These are phyloP conservation scores for Prunus campanulata DNA, from an alignment of 306 rosid species.

Conservation along the genomic window DNA sequence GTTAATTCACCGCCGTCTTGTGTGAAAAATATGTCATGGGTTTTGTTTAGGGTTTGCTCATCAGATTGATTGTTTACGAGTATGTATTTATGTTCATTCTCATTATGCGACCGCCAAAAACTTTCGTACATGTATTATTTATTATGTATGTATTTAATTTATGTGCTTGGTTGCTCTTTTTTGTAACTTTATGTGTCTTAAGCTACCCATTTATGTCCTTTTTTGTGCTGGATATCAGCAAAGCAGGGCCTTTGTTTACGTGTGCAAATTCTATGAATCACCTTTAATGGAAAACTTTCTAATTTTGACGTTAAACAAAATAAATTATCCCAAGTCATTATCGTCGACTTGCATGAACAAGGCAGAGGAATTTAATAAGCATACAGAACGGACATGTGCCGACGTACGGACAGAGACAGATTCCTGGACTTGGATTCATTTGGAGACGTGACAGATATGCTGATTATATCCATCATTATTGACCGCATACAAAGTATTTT, in stretches of 20 bases:
- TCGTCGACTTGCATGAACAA: constrained; percentile 26
- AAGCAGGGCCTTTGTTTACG: constrained; percentile 9
- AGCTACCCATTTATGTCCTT: background rate
- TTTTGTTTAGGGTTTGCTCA: background rate
- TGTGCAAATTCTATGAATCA: constrained; percentile 9
- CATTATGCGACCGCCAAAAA: background rate
- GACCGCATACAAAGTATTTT: constrained; percentile 22
- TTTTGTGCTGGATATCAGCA: background rate
- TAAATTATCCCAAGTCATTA: constrained; percentile 1
- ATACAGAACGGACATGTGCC: constrained; percentile 22
- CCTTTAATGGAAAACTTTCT: background rate
- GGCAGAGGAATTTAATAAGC: background rate
- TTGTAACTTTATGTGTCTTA: background rate
- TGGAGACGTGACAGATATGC: background rate
- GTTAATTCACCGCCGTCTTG: background rate
- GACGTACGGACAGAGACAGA: constrained; percentile 35
- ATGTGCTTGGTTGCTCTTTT: background rate
- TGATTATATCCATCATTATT: constrained; percentile 20
- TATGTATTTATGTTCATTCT: background rate
- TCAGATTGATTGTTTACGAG: background rate
- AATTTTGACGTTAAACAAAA: background rate
- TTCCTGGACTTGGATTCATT: constrained; percentile 43
- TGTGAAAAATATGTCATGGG: background rate
- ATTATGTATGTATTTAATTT: too few species aligned
- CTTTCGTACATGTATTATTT: too few species aligned